Evolutionary conservation across 495 filamentous ascomycete genomes (phyloP), one percentile per base, ranked within the genome.

Genomic region (Xylaria palmicola): DNA sequence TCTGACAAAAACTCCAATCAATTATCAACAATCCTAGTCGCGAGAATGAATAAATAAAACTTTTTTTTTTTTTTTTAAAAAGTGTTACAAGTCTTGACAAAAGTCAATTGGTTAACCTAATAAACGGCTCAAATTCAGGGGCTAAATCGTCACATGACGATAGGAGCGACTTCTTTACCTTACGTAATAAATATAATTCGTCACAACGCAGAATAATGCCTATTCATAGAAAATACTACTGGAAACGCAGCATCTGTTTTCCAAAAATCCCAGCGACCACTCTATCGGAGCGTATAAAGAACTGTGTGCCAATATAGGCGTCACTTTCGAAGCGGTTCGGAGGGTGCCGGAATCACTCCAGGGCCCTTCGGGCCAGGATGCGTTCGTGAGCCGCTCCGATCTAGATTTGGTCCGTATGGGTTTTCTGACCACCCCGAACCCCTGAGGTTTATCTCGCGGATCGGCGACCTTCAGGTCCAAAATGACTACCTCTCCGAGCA

Each of bases 201-300:
- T n/a, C n/a, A n/a, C n/a, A n/a, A n/a, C n/a, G n/a, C n/a, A n/a
- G n/a, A n/a, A n/a, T n/a, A n/a, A n/a, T n/a, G n/a, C n/a, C n/a
- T 59, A 59, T 24, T 8, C 56, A 5, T 59, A 32, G 56, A 20
- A 59, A 26, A 40, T 48, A 27, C 41, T 59, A 10, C 41, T 26
- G 17, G 56, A 49, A 27, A 59, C 37, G 43, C 24, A 48, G 15
- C 15, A 59, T 36, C 15, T 59, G 12, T 59, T 59, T 39, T 49
- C 56, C 27, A 59, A 48, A 40, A 59, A 59, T 36, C 56, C 49
- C 24, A 59, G 56, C 29, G 56, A 59, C 12, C 43, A 59, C 29
- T 48, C 41, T 22, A 37, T 37, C 15, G 10, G 43, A 37, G 40
- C 56, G 17, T 59, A 48, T 26, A 59, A 48, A 37, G 43, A 48